A percentile compares a stretch with the other conserved stretches of the same genome.
Conservation (phyloP, 331 rosid species). For the Erythrophleum ivorense region DNA sequence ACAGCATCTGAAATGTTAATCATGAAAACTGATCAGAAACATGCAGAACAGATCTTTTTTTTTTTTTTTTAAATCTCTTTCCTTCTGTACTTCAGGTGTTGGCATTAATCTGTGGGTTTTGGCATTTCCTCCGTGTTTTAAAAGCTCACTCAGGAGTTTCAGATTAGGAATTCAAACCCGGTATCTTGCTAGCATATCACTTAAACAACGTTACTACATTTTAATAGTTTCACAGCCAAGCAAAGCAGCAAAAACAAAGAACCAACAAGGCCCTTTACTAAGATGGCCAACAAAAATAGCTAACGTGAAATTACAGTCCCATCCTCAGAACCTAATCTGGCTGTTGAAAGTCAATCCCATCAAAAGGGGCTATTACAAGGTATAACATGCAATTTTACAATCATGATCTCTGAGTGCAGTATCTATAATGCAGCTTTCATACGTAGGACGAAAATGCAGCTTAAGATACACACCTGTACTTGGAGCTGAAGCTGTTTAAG, state of each 20-base stretch:
- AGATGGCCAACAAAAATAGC: not conserved
- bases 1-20: slow-evolving; percentile 67
- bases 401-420: not conserved
- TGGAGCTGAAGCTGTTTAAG: slow-evolving; percentile 97
- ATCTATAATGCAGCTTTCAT: not conserved
- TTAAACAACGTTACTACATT: not conserved
- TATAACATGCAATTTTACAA: not conserved
- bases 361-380: not conserved
- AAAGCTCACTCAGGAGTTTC: not conserved
- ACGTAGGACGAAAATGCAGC: slow-evolving; percentile 26
- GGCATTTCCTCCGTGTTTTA: not conserved
- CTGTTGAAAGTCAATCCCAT: not conserved
- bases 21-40: not conserved
- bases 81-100: not conserved
- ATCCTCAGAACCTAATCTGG: slow-evolving; percentile 18
- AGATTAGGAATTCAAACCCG: not conserved
- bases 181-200: not conserved
- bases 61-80: not conserved
- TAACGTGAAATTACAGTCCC: not conserved
- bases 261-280: not conserved
- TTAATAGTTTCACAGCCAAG: not conserved
- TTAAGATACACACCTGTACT: slow-evolving; percentile 68
- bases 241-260: not conserved
- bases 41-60: not conserved
- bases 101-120: not conserved